Conservation (phyloP, 257 asterid species). For the Jasminum sambac region DNA sequence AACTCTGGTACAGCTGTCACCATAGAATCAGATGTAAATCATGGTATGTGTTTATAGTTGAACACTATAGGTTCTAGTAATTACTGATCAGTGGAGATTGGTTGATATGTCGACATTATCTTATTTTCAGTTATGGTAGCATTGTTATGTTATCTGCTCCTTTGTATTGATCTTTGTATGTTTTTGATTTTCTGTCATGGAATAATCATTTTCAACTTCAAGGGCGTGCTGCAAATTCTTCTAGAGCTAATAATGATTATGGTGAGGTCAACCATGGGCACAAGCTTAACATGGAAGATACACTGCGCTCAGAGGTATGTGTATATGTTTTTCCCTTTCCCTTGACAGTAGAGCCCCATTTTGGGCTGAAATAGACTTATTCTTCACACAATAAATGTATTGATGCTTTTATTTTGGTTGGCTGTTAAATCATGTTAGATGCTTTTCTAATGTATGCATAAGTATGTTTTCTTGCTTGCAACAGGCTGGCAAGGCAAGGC, state of each 20-base stretch:
- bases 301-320: constrained; percentile 59
- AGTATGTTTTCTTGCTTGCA: constrained; percentile 27
- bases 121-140: constrained; percentile 9
- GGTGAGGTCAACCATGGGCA: constrained; percentile 43
- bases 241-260: constrained; percentile 47
- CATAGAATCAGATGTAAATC: constrained; percentile 44
- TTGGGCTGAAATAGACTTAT: constrained; percentile 8
- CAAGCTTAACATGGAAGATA: constrained; percentile 47
- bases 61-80: constrained; percentile 14
- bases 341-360: constrained; percentile 16
- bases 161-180: not conserved
- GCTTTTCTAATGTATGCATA: not conserved
- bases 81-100: constrained; percentile 14
- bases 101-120: constrained; percentile 2
- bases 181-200: constrained; percentile 22
- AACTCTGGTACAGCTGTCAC: constrained; percentile 41
- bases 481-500: constrained; percentile 55
- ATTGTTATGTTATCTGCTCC: constrained; percentile 3
- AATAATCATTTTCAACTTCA: constrained; percentile 29
- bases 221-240: constrained; percentile 53
- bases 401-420: not conserved
- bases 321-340: constrained; percentile 20
- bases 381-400: too few relatives aligned
- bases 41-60: constrained; percentile 40
- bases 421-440: not conserved